phyloP scores from a whole-genome alignment of 2,329 filamentous ascomycete genomes.

The Leptosphaerulina australis region DNA sequence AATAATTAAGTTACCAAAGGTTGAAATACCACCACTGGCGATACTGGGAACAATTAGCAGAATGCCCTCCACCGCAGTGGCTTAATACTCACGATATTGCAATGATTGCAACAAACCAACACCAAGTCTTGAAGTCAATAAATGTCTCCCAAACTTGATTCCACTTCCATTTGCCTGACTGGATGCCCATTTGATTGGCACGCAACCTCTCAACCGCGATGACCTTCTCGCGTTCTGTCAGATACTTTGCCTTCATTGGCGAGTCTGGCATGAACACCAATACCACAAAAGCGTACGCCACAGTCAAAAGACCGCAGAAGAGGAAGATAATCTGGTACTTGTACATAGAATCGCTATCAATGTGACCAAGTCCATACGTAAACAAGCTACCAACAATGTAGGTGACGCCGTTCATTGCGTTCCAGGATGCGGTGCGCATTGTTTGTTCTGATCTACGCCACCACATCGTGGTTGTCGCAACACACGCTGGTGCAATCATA shows the following conservation, averaged over 20 bases:
- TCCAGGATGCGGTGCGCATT: constrained; percentile 61
- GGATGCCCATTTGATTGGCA: constrained; percentile 56
- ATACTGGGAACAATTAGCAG: constrained; percentile 45
- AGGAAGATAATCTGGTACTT: constrained; percentile 56
- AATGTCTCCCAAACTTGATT: constrained; percentile 51
- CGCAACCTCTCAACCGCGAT: constrained; percentile 30
- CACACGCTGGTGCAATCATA: constrained; percentile 56
- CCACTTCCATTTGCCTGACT: constrained; percentile 80
- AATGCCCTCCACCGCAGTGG: background rate
- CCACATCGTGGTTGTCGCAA: constrained; percentile 66
- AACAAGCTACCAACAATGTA: constrained; percentile 63
- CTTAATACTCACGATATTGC: constrained; percentile 29
- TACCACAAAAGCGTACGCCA: constrained; percentile 51
- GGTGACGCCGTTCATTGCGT: constrained; percentile 65
- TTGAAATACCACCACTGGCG: constrained; percentile 66
- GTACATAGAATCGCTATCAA: constrained; percentile 52
- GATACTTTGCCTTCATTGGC: constrained; percentile 46
- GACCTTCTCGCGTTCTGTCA: constrained; percentile 26
- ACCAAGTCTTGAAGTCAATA: constrained; percentile 39
- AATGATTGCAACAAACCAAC: constrained; percentile 63
- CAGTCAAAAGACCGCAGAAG: constrained; percentile 53
- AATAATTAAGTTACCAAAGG: constrained; percentile 64
- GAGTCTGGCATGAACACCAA: constrained; percentile 53
- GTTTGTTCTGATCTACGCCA: constrained; percentile 65
- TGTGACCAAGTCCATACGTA: constrained; percentile 63